Base-by-base conservation (phyloP, 371 early-diverging fungal species). In the Lichtheimia ornata region DNA sequence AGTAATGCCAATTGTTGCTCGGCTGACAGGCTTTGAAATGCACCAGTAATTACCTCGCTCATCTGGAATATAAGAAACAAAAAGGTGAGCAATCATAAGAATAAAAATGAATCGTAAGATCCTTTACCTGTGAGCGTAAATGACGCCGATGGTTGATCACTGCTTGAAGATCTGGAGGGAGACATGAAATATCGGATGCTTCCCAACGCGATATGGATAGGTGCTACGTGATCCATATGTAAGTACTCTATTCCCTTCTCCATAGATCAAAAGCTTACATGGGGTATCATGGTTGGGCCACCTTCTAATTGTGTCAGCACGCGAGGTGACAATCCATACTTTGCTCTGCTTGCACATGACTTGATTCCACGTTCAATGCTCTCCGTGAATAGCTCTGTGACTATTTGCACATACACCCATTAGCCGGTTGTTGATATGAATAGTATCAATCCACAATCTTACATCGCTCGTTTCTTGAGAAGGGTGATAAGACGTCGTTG, bases 141-240 rank as follows among this genome's bases (percentile, higher is more conserved):
- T 65, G 27, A 66, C 76, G 64, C 63, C 75, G 63, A 4, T 50
- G 6, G 5, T 42, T 15, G 5, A 79, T 56, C 9, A 44, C 50
- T 0, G 58, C 55, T 44, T 72, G 72, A 15, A 79, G 52, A 59
- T 79, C 73, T 3, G 4, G 11, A 22, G 83, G 81, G 51, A 74
- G 73, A 2, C 52, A 59, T 13, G 73, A 53, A 3, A 79, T 62
- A 66, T 83, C 74, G 47, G 75, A 63, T 4, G 79, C 83, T 64
- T 89, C 87, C 88, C 88, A 87, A 15, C 88, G 72, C 51, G 59
- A 71, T 15, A 87, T 64, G 15, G 72, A 62, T 5, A 86, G 64
- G 66, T 77, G 73, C 76, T 79, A 59, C 40, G 35, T 49, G 12
- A 15, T 2, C 12, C 14, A 13, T 44, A 12, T 47, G 30, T n/a